Percentiles rank a stretch among this genome's conserved stretches.
phyloP scores from a whole-genome alignment of 2,329 filamentous ascomycete genomes.

The Xylariales sp. region DNA sequence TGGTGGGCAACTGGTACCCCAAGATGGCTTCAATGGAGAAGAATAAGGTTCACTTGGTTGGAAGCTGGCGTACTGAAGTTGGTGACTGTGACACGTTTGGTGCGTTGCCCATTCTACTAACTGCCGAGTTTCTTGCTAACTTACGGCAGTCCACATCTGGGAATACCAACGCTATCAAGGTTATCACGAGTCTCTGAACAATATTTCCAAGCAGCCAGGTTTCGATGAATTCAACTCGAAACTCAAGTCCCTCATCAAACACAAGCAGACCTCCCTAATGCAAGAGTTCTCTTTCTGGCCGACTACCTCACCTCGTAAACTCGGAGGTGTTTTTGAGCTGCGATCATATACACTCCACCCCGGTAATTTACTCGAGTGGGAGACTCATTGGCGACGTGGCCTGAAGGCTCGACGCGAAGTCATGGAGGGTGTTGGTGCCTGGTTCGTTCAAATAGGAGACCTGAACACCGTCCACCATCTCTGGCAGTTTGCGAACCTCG shows the following conservation, averaged over 20 bases:
- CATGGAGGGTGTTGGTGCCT: constrained; percentile 98
- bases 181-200: constrained; percentile 91
- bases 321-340: constrained; percentile 94
- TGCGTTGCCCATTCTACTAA: constrained; percentile 27
- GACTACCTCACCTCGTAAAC: constrained; percentile 86
- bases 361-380: constrained; percentile 96
- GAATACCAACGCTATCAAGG: constrained; percentile 98
- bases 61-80: constrained; percentile 98
- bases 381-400: constrained; percentile 96
- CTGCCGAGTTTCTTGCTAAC: constrained; percentile 28
- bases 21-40: constrained; percentile 84
- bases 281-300: constrained; percentile 99
- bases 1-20: constrained; percentile 93
- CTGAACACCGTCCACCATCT: constrained; percentile 98
- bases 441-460: constrained; percentile 98
- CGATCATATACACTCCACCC: constrained; percentile 97
- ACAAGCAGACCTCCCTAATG: constrained; percentile 92
- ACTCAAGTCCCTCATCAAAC: constrained; percentile 84
- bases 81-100: constrained; percentile 94
- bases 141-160: constrained; percentile 89
- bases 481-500: constrained; percentile 97
- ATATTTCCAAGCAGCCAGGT: constrained; percentile 83
- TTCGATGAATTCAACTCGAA: constrained; percentile 86
- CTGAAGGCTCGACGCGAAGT: constrained; percentile 92
- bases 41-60: constrained; percentile 95